A percentile compares a stretch with the other conserved stretches of the same genome.
These are phyloP conservation scores for Linnemannia exigua DNA, from an alignment of 192 early-diverging fungal genomes.

Conservation along the genomic window DNA sequence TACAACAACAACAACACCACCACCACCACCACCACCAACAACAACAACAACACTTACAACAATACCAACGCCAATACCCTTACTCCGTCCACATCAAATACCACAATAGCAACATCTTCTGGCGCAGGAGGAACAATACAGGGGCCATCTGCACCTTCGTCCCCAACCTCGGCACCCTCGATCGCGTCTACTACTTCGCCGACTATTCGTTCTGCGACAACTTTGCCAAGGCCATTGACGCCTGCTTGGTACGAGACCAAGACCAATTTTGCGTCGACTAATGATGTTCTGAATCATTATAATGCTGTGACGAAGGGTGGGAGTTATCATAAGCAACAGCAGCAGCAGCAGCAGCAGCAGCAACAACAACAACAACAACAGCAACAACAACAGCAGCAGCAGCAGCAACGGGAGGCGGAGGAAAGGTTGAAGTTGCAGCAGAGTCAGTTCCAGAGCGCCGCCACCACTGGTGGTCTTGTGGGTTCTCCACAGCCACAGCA, in stretches of 20 bases:
- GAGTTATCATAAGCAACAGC: constrained; percentile 19
- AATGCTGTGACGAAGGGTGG: constrained; percentile 39
- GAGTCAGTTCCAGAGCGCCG: background rate
- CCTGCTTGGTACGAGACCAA: constrained; percentile 53
- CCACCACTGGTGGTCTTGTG: too few species aligned
- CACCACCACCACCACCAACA: background rate
- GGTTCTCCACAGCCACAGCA: background rate
- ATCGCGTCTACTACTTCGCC: constrained; percentile 28
- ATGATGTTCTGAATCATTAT: constrained; percentile 49
- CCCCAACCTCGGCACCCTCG: constrained; percentile 6
- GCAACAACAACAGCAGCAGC: constrained; percentile 11
- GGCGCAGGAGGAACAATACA: background rate
- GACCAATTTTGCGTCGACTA: constrained; percentile 37
- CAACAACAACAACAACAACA: background rate
- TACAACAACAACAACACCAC: background rate
- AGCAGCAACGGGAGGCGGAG: background rate
- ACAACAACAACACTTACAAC: background rate
- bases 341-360: constrained; percentile 20
- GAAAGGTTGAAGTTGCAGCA: background rate
- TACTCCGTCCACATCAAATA: background rate
- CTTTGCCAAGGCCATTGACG: constrained; percentile 42
- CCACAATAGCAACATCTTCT: background rate
- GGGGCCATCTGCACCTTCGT: background rate
- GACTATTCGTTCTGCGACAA: constrained; percentile 24
- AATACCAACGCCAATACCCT: background rate